These are phyloP conservation scores for Tetrapisispora fleetii DNA, from an alignment of 805 yeast genomes.

Conservation along the genomic window DNA sequence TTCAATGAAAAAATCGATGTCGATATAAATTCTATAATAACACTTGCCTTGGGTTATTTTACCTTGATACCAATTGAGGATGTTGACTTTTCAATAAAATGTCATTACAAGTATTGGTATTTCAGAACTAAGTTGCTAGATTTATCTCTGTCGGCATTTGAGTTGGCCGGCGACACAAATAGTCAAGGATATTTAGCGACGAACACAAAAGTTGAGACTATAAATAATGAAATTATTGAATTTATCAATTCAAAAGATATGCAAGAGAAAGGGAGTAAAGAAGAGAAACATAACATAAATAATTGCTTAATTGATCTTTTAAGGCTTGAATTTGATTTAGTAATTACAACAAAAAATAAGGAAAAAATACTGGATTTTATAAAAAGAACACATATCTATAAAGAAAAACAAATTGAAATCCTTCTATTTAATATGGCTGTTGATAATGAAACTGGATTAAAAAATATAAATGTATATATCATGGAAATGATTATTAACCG, in stretches of 20 bases:
- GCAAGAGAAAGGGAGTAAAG: conserved; percentile 3
- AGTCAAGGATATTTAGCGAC: conserved; percentile 6
- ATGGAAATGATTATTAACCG: conserved; percentile 17
- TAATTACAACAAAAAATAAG: conserved; percentile 17
- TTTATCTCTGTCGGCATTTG: neutral
- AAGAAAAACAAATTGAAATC: conserved; percentile 14
- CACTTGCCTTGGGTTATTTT: conserved; percentile 13
- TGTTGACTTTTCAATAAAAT: conserved; percentile 13
- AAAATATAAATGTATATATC: conserved; percentile 10
- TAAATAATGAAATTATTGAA: conserved; percentile 2
- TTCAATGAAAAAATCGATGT: conserved; percentile 6
- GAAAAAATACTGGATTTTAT: conserved; percentile 14
- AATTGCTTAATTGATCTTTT: conserved; percentile 17
- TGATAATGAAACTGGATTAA: conserved; percentile 8
- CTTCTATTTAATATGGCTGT: neutral
- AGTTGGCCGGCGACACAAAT: neutral
- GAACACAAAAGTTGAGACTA: conserved; percentile 7
- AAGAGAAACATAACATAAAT: conserved; percentile 10
- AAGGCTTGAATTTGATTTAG: conserved; percentile 19
- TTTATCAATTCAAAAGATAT: conserved; percentile 6
- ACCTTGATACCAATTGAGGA: conserved; percentile 13
- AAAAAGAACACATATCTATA: conserved; percentile 9
- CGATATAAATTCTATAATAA: conserved; percentile 13
- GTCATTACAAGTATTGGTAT: conserved; percentile 22
- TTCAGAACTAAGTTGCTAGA: conserved; percentile 8